Percentiles rank a stretch among this genome's conserved stretches.
Evolutionary conservation across 495 filamentous ascomycete species (phyloP).

Genomic region (Penicillium daleae): DNA sequence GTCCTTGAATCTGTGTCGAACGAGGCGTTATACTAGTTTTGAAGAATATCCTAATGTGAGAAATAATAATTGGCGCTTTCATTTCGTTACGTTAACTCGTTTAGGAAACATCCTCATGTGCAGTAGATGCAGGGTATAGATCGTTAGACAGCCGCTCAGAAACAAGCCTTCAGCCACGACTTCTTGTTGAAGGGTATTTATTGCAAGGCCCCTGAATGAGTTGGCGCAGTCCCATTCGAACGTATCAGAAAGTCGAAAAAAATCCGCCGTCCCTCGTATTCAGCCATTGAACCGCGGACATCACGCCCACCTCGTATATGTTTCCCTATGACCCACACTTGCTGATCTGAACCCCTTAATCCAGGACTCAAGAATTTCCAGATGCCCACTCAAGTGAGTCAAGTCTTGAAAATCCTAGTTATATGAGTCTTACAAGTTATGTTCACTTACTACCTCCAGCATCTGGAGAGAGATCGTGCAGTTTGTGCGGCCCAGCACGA

Average conservation of each 20-base stretch:
- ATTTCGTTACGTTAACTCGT: neutral
- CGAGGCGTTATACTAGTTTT: too few relatives aligned
- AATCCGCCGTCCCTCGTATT: slow-evolving; percentile 13
- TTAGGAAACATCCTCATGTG: neutral
- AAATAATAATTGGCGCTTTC: neutral
- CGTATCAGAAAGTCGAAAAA: neutral
- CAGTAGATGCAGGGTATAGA: neutral
- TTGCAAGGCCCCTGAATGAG: neutral
- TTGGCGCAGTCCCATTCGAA: neutral
- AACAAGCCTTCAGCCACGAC: neutral
- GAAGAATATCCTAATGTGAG: neutral
- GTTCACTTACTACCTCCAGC: neutral
- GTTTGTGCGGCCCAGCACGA: neutral
- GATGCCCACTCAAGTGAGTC: neutral
- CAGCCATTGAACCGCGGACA: slow-evolving; percentile 4
- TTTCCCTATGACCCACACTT: slow-evolving; percentile 11
- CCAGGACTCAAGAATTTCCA: neutral
- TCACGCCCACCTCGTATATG: slow-evolving; percentile 13
- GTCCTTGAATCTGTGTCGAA: too few relatives aligned
- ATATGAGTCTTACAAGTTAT: neutral
- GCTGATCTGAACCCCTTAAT: neutral
- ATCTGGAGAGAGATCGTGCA: neutral
- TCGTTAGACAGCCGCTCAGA: neutral
- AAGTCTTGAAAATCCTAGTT: neutral
- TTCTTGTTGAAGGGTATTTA: neutral